Evolutionary conservation across 176 grass and related monocot species (phyloP).

Genomic region (Poa annua): DNA sequence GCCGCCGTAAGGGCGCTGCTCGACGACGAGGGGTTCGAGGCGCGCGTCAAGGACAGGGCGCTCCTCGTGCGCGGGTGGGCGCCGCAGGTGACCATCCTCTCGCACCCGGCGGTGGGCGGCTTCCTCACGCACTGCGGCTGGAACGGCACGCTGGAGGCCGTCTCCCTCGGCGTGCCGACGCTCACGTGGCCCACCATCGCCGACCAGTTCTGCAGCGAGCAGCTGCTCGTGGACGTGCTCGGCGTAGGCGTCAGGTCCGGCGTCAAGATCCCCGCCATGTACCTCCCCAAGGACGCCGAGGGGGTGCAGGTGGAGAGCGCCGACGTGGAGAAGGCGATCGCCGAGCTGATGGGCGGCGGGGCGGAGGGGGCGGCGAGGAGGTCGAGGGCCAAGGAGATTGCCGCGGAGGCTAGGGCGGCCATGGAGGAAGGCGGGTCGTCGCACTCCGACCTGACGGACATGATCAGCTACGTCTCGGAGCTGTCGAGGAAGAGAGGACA

Average conservation of each 20-base stretch:
- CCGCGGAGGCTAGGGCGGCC: constrained; percentile 43
- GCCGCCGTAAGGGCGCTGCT: constrained; percentile 49
- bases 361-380: constrained; percentile 42
- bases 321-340: constrained; percentile 43
- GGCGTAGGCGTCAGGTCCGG: constrained; percentile 51
- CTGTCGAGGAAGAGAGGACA: constrained; percentile 31
- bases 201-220: constrained; percentile 67
- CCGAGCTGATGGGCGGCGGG: constrained; percentile 40
- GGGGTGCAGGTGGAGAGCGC: constrained; percentile 32
- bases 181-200: constrained; percentile 61
- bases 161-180: constrained; percentile 53
- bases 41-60: constrained; percentile 47
- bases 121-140: constrained; percentile 73
- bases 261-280: constrained; percentile 42
- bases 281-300: constrained; percentile 6
- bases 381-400: constrained; percentile 33
- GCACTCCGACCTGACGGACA: constrained; percentile 39
- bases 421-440: constrained; percentile 63
- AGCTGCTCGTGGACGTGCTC: constrained; percentile 60
- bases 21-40: constrained; percentile 50
- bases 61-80: constrained; percentile 61
- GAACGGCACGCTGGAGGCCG: constrained; percentile 60
- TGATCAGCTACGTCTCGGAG: constrained; percentile 48
- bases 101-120: constrained; percentile 50
- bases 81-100: constrained; percentile 60